A percentile compares a stretch with the other conserved stretches of the same genome.
phyloP scores from a whole-genome alignment of 805 yeast genomes.

The Yarrowia alimentaria region DNA sequence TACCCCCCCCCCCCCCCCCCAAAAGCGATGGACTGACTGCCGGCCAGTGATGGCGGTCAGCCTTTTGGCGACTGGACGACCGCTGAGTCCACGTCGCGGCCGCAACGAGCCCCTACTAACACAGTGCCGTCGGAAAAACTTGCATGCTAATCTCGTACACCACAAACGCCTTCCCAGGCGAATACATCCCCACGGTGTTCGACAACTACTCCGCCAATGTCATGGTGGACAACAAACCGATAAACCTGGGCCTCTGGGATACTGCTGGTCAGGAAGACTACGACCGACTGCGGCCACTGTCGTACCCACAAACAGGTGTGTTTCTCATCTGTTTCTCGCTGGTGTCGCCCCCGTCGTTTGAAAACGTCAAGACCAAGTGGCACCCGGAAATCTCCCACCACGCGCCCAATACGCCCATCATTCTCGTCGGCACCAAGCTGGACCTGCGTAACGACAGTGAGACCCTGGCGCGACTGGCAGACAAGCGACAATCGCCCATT shows the following conservation, averaged over 20 bases:
- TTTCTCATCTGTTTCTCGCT: constrained; percentile 84
- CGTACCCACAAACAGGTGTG: constrained; percentile 90
- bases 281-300: constrained; percentile 82
- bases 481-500: constrained; percentile 61
- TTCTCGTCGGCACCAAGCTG: constrained; percentile 83
- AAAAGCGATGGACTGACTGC: neutral
- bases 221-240: constrained; percentile 75
- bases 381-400: constrained; percentile 85
- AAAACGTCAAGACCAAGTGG: constrained; percentile 79
- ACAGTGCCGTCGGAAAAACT: constrained; percentile 86
- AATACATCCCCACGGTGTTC: constrained; percentile 91
- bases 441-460: constrained; percentile 83
- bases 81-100: too few relatives aligned
- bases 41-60: too few relatives aligned
- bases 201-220: constrained; percentile 89
- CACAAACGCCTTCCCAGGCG: constrained; percentile 88
- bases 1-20: neutral
- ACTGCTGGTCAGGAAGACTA: constrained; percentile 95
- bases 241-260: constrained; percentile 89
- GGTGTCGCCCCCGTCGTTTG: constrained; percentile 74
- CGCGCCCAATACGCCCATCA: constrained; percentile 64
- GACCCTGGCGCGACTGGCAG: constrained; percentile 60
- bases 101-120: constrained; percentile 7
- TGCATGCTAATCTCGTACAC: constrained; percentile 85
- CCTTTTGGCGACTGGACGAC: too few relatives aligned